A percentile compares a stretch with the other conserved stretches of the same genome.
Conservation (phyloP, 1,284 basidiomycete genomes). For the Cutaneotrichosporon sp. region DNA sequence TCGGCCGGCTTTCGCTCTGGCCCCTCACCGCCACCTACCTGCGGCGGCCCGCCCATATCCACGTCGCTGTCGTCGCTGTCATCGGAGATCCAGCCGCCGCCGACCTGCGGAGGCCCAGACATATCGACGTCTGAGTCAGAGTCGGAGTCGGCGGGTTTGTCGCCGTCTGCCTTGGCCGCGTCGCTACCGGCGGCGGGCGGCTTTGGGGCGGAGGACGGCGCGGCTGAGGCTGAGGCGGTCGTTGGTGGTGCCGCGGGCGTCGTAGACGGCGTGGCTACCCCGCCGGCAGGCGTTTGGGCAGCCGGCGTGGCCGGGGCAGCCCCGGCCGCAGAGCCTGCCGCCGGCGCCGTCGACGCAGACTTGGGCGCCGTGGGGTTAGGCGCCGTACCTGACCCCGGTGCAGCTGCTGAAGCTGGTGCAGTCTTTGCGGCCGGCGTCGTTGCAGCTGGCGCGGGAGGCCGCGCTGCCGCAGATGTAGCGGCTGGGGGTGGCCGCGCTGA, state of each 20-base stretch:
- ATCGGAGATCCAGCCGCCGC: conserved; percentile 24
- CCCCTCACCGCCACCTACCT: conserved; percentile 34
- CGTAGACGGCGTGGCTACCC: no score
- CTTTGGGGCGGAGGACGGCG: neutral
- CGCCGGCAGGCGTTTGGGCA: neutral
- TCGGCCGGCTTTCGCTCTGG: conserved; percentile 4
- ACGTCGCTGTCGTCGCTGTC: conserved; percentile 24
- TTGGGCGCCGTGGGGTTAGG: neutral
- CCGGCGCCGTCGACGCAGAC: neutral
- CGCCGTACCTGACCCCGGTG: no score
- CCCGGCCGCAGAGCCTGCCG: neutral
- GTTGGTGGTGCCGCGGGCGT: conserved; percentile 4
- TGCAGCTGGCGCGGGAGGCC: neutral
- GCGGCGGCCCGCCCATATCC: conserved; percentile 32
- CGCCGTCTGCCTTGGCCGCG: neutral
- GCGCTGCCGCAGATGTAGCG: neutral
- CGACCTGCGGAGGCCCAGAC: conserved; percentile 34
- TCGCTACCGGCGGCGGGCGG: neutral
- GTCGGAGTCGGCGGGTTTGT: conserved; percentile 12
- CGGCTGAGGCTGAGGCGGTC: conserved; percentile 1
- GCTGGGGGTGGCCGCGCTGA: neutral
- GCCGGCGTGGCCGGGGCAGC: neutral
- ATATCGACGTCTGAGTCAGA: conserved; percentile 33
- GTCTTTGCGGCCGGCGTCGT: no score
- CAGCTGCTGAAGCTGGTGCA: no score